Conservation (phyloP, 164 flowering plant species). For the Piper betle region DNA sequence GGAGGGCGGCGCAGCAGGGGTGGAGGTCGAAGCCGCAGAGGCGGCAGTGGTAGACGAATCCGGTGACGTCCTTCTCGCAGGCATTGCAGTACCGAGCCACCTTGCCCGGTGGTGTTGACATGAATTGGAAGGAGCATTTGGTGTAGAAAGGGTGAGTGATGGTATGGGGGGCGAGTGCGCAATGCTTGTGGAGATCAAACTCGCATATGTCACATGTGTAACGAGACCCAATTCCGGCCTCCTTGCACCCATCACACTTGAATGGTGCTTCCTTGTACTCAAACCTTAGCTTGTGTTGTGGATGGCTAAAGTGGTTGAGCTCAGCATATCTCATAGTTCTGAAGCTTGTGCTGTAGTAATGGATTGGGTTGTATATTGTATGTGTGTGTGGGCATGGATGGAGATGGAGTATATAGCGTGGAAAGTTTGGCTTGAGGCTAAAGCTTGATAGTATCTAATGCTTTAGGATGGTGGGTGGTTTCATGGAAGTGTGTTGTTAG, state of each 20-base stretch:
- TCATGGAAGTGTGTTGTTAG: conserved; percentile 2
- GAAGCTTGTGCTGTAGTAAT: not conserved
- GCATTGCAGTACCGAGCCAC: conserved; percentile 66
- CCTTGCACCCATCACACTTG: conserved; percentile 96
- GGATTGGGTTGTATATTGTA: not conserved
- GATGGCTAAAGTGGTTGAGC: conserved; percentile 69
- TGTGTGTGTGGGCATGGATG: not conserved
- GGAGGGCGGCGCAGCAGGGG: conserved; percentile 85
- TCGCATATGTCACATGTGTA: conserved; percentile 63
- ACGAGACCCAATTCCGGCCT: conserved; percentile 73
- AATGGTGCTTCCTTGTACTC: conserved; percentile 55
- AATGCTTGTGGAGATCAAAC: conserved; percentile 67
- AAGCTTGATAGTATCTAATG: conserved; percentile 15
- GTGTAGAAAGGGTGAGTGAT: conserved; percentile 68
- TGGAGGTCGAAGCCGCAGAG: conserved; percentile 82
- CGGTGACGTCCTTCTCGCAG: conserved; percentile 60
- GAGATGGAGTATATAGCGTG: not conserved
- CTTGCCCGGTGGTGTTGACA: conserved; percentile 49
- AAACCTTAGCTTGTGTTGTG: conserved; percentile 59
- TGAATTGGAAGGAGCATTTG: conserved; percentile 66
- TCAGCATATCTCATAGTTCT: conserved; percentile 50
- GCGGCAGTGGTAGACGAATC: conserved; percentile 80
- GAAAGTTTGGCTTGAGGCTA: conserved; percentile 8
- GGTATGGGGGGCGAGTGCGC: conserved; percentile 51
- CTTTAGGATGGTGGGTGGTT: conserved; percentile 6